Evolutionary conservation across 805 yeast genomes (phyloP), one percentile per base, ranked within the genome.

Genomic region (Saccharomycopsis sp.): DNA sequence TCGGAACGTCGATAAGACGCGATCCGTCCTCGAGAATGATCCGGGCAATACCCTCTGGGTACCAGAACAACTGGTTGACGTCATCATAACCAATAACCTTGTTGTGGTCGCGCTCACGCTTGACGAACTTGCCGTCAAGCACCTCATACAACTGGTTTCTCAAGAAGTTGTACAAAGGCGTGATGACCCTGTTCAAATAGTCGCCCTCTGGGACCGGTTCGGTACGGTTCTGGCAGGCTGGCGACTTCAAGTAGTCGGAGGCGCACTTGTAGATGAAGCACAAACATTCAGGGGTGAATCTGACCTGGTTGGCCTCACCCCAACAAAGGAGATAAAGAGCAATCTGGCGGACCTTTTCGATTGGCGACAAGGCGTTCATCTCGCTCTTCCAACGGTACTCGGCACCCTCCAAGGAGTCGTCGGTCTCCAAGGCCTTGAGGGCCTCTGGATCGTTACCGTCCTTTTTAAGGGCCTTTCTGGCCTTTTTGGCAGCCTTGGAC

Each of bases 51-150:
- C 99, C 99, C 76, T 96, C 98, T 53, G 98, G 97, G 75, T 96
- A 94, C 99, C 99, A 94, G 77, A 96, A 94, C 67, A 94, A 81
- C 79, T 94, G 99, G 75, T 94, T 94, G 62, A 94, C 96, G 78
- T 94, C 99, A 78, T 94, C 99, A 73, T 94, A 94, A 73, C 99
- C 96, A 68, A 88, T 81, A 63, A 84, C 75, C 64, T 79, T 69
- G 69, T 77, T 69, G 75, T 84, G 94, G 72, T 89, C 94, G 64
- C 79, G 79, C 66, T 84, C 91, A 61, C 84, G 81, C 70, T 84
- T 81, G 42, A 78, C 76, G 72, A 78, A 82, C 56, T 73, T 73
- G 2, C 86, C 89, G 52, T 82, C 80, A 24, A 72, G 59, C 7
- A 77, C 68, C 63, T 81, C 82, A 68, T 81, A 85, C 29, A 84